These are phyloP conservation scores for Pinus tabuliformis DNA, from an alignment of 75 land plant genomes.

Conservation along the genomic window DNA sequence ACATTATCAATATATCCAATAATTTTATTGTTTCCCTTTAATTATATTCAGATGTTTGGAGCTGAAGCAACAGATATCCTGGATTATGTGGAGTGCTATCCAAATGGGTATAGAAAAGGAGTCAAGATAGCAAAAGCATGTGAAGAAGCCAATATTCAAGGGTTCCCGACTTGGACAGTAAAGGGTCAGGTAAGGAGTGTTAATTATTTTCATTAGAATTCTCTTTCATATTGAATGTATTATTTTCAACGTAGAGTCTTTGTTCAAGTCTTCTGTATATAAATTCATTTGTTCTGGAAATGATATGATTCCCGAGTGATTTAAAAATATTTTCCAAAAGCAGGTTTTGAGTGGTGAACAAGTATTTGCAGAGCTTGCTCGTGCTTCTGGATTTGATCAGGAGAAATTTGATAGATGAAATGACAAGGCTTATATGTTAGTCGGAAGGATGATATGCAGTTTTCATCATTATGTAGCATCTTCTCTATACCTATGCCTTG, in stretches of 20 bases:
- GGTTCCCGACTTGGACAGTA: constrained; percentile 91
- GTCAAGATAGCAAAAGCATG: constrained; percentile 68
- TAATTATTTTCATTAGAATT: neutral
- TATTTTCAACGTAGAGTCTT: neutral
- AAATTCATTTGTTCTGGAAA: neutral
- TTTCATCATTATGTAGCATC: neutral
- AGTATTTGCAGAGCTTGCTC: constrained; percentile 41
- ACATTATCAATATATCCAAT: neutral
- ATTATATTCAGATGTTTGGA: constrained; percentile 76
- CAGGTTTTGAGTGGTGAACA: constrained; percentile 64
- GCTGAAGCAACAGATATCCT: constrained; percentile 71
- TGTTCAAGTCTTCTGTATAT: neutral
- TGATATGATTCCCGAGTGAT: neutral
- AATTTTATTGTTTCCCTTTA: neutral
- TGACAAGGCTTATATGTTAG: neutral
- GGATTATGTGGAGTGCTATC: constrained; percentile 91
- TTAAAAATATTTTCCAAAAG: constrained; percentile 1
- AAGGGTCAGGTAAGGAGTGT: constrained; percentile 60
- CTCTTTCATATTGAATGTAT: neutral
- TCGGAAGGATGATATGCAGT: neutral
- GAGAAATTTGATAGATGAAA: neutral
- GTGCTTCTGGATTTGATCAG: constrained; percentile 32
- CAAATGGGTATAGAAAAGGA: constrained; percentile 75
- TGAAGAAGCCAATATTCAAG: constrained; percentile 52
- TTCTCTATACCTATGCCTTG: neutral